Base-by-base conservation (phyloP, 148 eudicot genomes). In the Vaccinium darrowii region DNA sequence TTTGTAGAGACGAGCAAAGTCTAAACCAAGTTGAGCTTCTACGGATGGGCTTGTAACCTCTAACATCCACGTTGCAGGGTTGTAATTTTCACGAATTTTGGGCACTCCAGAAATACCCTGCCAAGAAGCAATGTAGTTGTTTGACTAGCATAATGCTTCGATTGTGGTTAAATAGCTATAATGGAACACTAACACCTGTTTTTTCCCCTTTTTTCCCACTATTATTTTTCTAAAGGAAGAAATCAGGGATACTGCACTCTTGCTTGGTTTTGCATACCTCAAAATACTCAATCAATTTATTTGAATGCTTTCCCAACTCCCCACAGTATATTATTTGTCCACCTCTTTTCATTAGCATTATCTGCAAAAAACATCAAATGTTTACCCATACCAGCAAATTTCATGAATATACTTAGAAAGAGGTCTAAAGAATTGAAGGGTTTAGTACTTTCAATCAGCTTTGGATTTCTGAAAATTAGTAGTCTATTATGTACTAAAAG, bases 1-100 rank as follows among this genome's bases (percentile, higher is more conserved):
- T 69, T 73, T 84, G 78, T 91, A 92, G 82, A 76, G 39, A 3
- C 73, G 62, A 7, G 88, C 89, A 79, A 91, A 92, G 79, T 90
- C 89, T 30, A 86, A 27, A n/a, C 87, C 86, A 74, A 92, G 86
- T 27, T 82, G 84, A 7, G 83, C 82, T 86, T 90, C 94, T 75
- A 72, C 79, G 14, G 86, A 77, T 74, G 74, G 36, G 19, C 89
- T 85, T 75, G 87, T 88, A 5, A 89, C 86, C 50, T 91, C 92
- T 77, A 91, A 76, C 92, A 92, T 90, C 94, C 94, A 92, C 14
- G 93, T 88, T 53, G 94, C 93, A 2, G 93, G 94, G 84, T 92
- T 92, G 76, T 85, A 90, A 7, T 89, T 89, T 90, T 90, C 83
- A 67, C 86, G 69, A 90, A 88, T 76, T 88, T 88, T n/a, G 87